Conservation (phyloP, 2,329 filamentous ascomycete genomes). For the Diaporthe citrichinensis region DNA sequence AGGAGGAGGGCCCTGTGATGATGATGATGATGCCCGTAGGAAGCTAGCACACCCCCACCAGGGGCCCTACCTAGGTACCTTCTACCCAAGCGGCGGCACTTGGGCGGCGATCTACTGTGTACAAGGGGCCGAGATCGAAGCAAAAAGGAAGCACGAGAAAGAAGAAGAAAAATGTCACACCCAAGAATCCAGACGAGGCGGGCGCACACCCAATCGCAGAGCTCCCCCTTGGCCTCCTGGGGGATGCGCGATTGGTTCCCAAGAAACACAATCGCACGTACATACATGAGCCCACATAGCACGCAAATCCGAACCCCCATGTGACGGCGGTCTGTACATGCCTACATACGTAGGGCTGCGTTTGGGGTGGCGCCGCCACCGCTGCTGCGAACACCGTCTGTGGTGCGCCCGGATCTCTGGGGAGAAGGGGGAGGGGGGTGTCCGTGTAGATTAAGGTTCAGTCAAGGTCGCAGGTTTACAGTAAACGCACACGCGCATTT, state of each 20-base stretch:
- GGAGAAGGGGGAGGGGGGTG: neutral
- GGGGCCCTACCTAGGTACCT: neutral
- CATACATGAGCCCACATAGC: neutral
- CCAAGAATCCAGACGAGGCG: neutral
- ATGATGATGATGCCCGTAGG: slow-evolving; percentile 1
- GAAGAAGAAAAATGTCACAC: neutral
- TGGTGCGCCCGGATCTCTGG: slow-evolving; percentile 21
- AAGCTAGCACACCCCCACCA: neutral
- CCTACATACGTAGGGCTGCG: slow-evolving; percentile 29
- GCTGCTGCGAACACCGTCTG: slow-evolving; percentile 22
- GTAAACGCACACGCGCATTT: neutral
- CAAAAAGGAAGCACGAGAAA: neutral
- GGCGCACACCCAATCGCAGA: slow-evolving; percentile 37
- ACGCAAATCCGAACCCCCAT: neutral
- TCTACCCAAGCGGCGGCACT: slow-evolving; percentile 11
- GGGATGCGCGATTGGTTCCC: slow-evolving; percentile 27
- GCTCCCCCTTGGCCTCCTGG: neutral
- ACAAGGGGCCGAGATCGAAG: slow-evolving; percentile 23
- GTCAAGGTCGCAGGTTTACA: slow-evolving; percentile 29
- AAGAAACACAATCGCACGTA: neutral
- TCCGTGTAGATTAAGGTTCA: slow-evolving; percentile 19
- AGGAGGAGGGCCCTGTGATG: neutral
- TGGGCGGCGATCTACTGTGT: slow-evolving; percentile 16
- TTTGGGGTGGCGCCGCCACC: slow-evolving; percentile 19
- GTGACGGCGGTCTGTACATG: neutral